Evolutionary conservation across 305 asterid genomes (phyloP), one percentile per base, ranked within the genome.

Genomic region (Caryopteris hybrid): DNA sequence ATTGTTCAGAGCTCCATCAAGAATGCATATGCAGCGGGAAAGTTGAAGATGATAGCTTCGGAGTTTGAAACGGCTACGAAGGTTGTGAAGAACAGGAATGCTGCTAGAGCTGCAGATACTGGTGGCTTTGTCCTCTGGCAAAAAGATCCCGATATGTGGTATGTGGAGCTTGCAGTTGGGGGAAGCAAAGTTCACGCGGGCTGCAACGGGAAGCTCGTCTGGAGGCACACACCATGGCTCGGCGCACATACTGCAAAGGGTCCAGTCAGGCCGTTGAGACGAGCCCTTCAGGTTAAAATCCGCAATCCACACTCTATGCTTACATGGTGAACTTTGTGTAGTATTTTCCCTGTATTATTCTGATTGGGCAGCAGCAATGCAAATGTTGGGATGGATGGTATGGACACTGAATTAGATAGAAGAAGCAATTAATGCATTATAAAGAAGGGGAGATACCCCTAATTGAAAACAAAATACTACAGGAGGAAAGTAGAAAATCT

Each of bases 241-340:
- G 97, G 96, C 6, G 90, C 95, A 0, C 97, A 90, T 76, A 60
- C 95, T 3, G 96, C 96, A 0, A 88, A 85, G 79, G 96, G 97
- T 0, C 96, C 97, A 0, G 96, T 88, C 61, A 36, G 97, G 53
- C 95, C 97, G n/a, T 72, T 91, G 10, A 90, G 97, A 14, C 92
- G 97, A 1, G 92, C 96, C 13, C 96, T 88, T 70, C 96, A 91
- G 96, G 97, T n/a, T n/a, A n/a, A n/a, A n/a, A n/a, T n/a, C n/a
- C n/a, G n/a, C n/a, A n/a, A n/a, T n/a, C n/a, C n/a, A 31, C 5
- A 3, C 0, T 31, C 6, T 31, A 31, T 31, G 36, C 36, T 31
- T 31, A 5, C 6, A 31, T 31, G 36, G 36, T 31, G 36, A 31
- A 3, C 6, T 31, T 31, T 31, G 36, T 31, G 6, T 31, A 1